A percentile compares a stretch with the other conserved stretches of the same genome.
Evolutionary conservation across 768 basidiomycete genomes (phyloP).

Genomic region (Mycena kentingensis): DNA sequence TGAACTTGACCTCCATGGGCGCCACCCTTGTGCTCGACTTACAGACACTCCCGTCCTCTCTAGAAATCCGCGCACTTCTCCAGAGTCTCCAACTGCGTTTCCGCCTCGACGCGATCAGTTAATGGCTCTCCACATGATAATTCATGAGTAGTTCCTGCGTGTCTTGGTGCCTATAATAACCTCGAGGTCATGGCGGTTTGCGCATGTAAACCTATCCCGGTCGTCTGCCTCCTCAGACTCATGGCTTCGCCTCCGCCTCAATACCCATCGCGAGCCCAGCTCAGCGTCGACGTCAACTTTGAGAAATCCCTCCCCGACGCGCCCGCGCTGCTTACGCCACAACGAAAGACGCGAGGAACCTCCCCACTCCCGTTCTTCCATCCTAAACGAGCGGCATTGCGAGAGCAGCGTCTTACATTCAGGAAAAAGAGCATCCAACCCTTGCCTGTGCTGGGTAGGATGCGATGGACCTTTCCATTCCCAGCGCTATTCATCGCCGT

Average conservation of each 20-base stretch:
- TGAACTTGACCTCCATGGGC: too few species aligned
- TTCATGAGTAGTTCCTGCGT: too few species aligned
- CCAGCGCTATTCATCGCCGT: slow-evolving; percentile 17
- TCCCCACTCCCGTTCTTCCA: slow-evolving; percentile 7
- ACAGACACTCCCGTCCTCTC: too few species aligned
- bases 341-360: slow-evolving; percentile 16
- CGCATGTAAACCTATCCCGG: slow-evolving; percentile 8
- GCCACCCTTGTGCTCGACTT: too few species aligned
- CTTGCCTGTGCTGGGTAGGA: slow-evolving; percentile 1
- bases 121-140: too few species aligned
- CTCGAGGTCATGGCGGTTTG: neutral
- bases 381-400: slow-evolving; percentile 2
- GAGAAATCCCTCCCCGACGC: slow-evolving; percentile 20
- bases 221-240: slow-evolving; percentile 22
- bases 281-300: neutral
- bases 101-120: too few species aligned
- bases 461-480: slow-evolving; percentile 14
- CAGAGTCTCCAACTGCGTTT: too few species aligned
- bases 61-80: too few species aligned
- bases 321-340: slow-evolving; percentile 13
- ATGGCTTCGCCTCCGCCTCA: neutral
- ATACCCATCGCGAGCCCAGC: slow-evolving; percentile 1
- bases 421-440: slow-evolving; percentile 3
- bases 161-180: too few species aligned
- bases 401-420: slow-evolving; percentile 8